These are phyloP conservation scores for Blastocystis sp. DNA, from an alignment of 352 stramenopile genomes.

Conservation along the genomic window DNA sequence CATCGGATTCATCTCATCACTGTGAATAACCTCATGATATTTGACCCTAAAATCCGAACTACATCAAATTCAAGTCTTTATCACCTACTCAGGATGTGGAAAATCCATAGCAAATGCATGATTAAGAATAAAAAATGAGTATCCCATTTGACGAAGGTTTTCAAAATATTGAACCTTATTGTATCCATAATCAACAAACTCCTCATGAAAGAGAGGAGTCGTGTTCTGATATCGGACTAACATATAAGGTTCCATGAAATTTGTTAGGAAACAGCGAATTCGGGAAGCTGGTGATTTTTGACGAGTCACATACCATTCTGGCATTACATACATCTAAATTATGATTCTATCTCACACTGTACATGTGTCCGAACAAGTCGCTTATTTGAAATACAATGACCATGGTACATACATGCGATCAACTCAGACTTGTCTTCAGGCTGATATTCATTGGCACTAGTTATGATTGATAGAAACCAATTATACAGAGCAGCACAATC, in stretches of 20 bases:
- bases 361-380: conserved; percentile 39
- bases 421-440: conserved; percentile 33
- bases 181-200: conserved; percentile 61
- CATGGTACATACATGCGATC: conserved; percentile 9
- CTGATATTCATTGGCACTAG: conserved; percentile 24
- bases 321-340: conserved; percentile 46
- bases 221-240: background rate
- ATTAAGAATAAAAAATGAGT: conserved; percentile 44
- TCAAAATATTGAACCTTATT: conserved; percentile 62
- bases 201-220: conserved; percentile 44
- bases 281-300: background rate
- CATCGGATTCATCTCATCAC: conserved; percentile 44
- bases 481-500: conserved; percentile 42
- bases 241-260: conserved; percentile 60
- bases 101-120: conserved; percentile 62
- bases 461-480: too few relatives aligned
- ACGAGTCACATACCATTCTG: conserved; percentile 36
- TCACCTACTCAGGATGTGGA: conserved; percentile 41
- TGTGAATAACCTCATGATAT: conserved; percentile 22
- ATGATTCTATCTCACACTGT: background rate
- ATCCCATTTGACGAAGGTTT: conserved; percentile 53
- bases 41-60: conserved; percentile 43
- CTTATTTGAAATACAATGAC: conserved; percentile 39
- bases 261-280: conserved; percentile 31
- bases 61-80: background rate